Evolutionary conservation across 2,329 filamentous ascomycete genomes (phyloP), one percentile per base, ranked within the genome.

Genomic region (Rosellinia necatrix): DNA sequence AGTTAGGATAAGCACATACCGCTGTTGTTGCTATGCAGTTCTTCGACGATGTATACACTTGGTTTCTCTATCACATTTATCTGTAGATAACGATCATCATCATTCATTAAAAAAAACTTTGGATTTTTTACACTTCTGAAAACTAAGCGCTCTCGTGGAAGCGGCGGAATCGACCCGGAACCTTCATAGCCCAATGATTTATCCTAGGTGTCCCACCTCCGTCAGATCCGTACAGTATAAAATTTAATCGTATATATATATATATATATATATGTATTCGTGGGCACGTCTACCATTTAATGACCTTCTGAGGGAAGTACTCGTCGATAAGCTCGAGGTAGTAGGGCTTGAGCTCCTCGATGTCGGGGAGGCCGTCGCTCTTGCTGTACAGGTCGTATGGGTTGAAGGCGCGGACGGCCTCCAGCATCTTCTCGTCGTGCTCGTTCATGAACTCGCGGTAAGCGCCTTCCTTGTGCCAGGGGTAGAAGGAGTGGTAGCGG

Each of bases 361-460:
- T 83, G 54, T 83, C 86, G 1, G 91, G 91, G 19, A 91, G 80
- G 21, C 85, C 89, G 67, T 96, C 91, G 65, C 87, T 92, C 85
- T 96, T 96, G 78, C 89, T 93, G 78, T 96, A 96, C 49, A 96
- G 71, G 70, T 96, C 92, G 67, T 96, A 96, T 0, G 91, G 91
- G 72, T 96, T 96, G 75, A 96, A 96, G 0, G 89, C 90, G 72
- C 84, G 82, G 46, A 96, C 91, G 7, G 91, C 91, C 69, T 84
- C 83, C 65, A 96, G 76, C 87, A 96, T 92, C 66, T 82, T 81
- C 72, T 87, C 76, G 66, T 96, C 92, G 70, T 92, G 88, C 58
- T 88, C 85, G 71, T 88, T 82, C 91, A 96, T 96, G 72, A 96
- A 82, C 74, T 91, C 85, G 58, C 75, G 74, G 75, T 96, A 96